Base-by-base conservation (phyloP, 228 moss, liverwort and hornwort genomes). In the Sphagnum magellanicum region DNA sequence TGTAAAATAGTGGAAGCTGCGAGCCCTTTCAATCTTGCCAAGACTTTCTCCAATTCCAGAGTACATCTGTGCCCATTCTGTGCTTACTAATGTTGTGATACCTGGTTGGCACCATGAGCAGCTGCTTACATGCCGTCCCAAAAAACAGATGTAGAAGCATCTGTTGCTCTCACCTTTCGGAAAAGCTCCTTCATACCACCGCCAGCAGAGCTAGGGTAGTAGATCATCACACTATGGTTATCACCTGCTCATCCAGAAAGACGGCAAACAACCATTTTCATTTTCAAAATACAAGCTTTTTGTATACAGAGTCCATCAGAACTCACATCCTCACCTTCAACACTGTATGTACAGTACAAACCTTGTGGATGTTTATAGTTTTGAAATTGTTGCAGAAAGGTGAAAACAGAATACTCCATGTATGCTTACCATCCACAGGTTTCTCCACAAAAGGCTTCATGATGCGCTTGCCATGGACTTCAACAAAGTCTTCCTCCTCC, bases 101-200 rank as follows among this genome's bases (percentile, higher is more conserved):
- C 32, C 32, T 32, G 32, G 32, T 32, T 32, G 32, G 32, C 32
- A 32, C 32, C 32, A 32, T 32, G 32, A 32, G 32, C 32, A 32
- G 32, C 32, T 32, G 32, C 32, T 32, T 32, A 32, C 32, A 32
- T 32, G 32, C 32, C 32, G 32, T 32, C 32, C 32, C 32, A 32
- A 32, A 32, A 32, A 32, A 32, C 32, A 32, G 32, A 32, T 32
- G 32, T 32, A 3, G 32, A 32, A 32, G 32, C 32, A 59, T 70
- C 8, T 55, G 8, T 55, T 4, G 12, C 55, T 65, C 74, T 70
- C 72, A 94, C 98, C 89, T 98, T 98, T 63, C 98, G 90, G 67
- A 98, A 98, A 47, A 98, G 79, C 81, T 98, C 98, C 77, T 98
- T 98, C 98, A 94, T 98, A 50, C 98, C 98, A 73, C 98, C 98